These are phyloP conservation scores for Pichia californica DNA, from an alignment of 805 yeast genomes.

Conservation along the genomic window DNA sequence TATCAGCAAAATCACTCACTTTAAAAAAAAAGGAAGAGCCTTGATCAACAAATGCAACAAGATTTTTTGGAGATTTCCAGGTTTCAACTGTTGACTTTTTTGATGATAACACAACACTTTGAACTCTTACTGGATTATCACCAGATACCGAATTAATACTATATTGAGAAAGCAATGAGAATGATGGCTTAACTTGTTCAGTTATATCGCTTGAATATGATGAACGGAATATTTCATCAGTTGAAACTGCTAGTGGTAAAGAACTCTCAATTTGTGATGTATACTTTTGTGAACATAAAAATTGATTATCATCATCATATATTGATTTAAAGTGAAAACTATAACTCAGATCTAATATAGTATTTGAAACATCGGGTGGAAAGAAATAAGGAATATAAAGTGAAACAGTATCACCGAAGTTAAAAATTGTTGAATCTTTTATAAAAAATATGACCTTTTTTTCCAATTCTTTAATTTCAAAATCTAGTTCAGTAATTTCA, in stretches of 20 bases:
- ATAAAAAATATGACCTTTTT: conserved; percentile 15
- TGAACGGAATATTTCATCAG: conserved; percentile 67
- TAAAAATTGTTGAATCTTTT: conserved; percentile 1
- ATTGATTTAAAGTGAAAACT: conserved; percentile 13
- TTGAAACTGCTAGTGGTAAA: conserved; percentile 64
- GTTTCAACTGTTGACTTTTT: conserved; percentile 18
- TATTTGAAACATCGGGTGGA: conserved; percentile 29
- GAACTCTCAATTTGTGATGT: conserved; percentile 40
- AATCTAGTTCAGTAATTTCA: conserved; percentile 7
- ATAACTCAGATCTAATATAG: conserved; percentile 20
- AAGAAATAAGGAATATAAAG: conserved; percentile 29
- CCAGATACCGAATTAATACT: conserved; percentile 54
- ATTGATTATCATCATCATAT: conserved; percentile 11
- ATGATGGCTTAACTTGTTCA: not conserved
- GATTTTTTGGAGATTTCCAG: conserved; percentile 28
- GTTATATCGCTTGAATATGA: conserved; percentile 20
- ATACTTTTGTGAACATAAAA: conserved; percentile 13
- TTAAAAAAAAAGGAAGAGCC: conserved; percentile 58
- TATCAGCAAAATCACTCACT: conserved; percentile 32
- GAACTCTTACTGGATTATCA: conserved; percentile 47
- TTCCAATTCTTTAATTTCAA: conserved; percentile 12
- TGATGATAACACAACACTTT: conserved; percentile 31
- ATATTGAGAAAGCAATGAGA: conserved; percentile 53
- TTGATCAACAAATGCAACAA: conserved; percentile 63
- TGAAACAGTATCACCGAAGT: conserved; percentile 8